Percentiles rank a stretch among this genome's conserved stretches.
Conservation (phyloP, 73 alveolate species). For the Paraurostyla sp. region DNA sequence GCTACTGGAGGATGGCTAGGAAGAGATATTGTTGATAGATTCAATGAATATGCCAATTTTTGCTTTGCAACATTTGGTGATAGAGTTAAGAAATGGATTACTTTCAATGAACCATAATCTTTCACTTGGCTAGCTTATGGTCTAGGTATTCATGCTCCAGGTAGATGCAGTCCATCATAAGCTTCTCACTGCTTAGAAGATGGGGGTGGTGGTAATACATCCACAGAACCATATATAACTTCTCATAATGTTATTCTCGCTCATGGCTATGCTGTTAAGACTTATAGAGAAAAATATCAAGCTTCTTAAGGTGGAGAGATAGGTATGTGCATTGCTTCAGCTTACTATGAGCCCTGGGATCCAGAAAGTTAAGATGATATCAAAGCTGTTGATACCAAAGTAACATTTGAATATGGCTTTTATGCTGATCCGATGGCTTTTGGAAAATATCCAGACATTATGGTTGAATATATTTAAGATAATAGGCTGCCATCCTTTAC, state of each 20-base stretch:
- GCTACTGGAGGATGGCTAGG: conserved; percentile 64
- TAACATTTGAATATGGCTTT: conserved; percentile 74
- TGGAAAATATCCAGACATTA: conserved; percentile 73
- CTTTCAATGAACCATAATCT: conserved; percentile 76
- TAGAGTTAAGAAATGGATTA: conserved; percentile 75
- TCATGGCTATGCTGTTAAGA: conserved; percentile 60
- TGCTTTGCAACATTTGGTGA: conserved; percentile 73
- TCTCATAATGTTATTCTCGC: conserved; percentile 73
- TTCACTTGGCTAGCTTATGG: conserved; percentile 67
- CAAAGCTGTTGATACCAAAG: conserved; percentile 55
- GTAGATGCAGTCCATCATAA: conserved; percentile 10
- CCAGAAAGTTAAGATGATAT: conserved; percentile 49
- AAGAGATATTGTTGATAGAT: conserved; percentile 58
- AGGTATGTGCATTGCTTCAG: conserved; percentile 45
- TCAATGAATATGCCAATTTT: conserved; percentile 72
- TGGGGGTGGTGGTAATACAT: conserved; percentile 76
- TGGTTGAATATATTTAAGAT: conserved; percentile 38
- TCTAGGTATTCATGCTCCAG: conserved; percentile 49
- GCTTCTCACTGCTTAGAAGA: background rate
- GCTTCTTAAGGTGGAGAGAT: conserved; percentile 35
- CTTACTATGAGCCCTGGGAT: conserved; percentile 11
- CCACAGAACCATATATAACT: conserved; percentile 74
- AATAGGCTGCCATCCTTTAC: conserved; percentile 69
- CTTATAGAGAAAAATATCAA: conserved; percentile 47
- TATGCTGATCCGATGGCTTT: conserved; percentile 70